phyloP scores from a whole-genome alignment of 495 filamentous ascomycete genomes.

The Cudoniella acicularis region DNA sequence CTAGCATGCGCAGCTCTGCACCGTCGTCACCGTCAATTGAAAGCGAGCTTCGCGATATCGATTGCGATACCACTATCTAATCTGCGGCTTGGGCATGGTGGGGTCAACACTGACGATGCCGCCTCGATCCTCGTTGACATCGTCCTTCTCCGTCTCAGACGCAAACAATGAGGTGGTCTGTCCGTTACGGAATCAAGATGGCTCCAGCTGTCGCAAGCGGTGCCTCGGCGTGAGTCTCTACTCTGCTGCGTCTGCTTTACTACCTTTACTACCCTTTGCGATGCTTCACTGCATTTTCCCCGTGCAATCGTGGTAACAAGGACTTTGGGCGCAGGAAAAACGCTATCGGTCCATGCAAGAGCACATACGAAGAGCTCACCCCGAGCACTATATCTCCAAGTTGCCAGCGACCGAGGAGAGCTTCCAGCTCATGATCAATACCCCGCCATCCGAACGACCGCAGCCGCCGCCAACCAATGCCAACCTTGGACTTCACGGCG shows the following conservation, averaged over 20 bases:
- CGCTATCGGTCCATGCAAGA: conserved; percentile 99
- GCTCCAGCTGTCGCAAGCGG: conserved; percentile 94
- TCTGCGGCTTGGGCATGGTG: conserved; percentile 38
- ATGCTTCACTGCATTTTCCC: conserved; percentile 7
- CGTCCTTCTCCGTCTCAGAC: conserved; percentile 89
- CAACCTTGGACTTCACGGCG: conserved; percentile 24
- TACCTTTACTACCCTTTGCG: conserved; percentile 17
- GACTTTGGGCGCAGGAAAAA: conserved; percentile 66
- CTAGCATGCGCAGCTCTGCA: conserved; percentile 10
- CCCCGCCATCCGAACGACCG: conserved; percentile 79
- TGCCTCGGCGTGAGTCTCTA: conserved; percentile 81
- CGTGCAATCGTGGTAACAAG: conserved; percentile 28
- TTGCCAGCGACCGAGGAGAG: conserved; percentile 98
- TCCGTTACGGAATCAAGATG: conserved; percentile 93
- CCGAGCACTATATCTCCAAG: conserved; percentile 97
- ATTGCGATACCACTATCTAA: neutral
- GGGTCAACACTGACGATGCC: conserved; percentile 70
- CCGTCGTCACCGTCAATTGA: conserved; percentile 17
- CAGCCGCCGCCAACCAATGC: conserved; percentile 43
- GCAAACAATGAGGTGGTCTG: conserved; percentile 95
- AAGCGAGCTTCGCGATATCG: neutral
- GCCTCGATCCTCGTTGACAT: conserved; percentile 79
- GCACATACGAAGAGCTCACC: conserved; percentile 96
- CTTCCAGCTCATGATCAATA: conserved; percentile 93
- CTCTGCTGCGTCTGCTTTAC: conserved; percentile 20